phyloP scores from a whole-genome alignment of 345 rosid genomes.

The Eucalyptus tenuipes region DNA sequence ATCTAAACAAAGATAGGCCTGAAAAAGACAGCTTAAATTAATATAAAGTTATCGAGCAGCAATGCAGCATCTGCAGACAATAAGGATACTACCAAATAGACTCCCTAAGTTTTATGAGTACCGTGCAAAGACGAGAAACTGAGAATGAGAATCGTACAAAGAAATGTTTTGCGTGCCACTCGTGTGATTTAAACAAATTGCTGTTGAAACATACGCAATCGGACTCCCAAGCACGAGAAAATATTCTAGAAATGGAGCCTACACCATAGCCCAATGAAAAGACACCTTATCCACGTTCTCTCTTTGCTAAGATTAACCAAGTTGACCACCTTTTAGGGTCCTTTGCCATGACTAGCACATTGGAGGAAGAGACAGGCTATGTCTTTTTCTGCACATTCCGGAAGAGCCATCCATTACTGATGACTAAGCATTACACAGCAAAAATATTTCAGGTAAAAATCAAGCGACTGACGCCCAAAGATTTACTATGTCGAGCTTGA shows the following conservation, averaged over 20 bases:
- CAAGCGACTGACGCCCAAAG: background rate
- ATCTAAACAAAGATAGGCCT: background rate
- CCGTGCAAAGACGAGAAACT: background rate
- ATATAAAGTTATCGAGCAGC: background rate
- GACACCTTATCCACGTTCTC: background rate
- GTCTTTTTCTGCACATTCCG: background rate
- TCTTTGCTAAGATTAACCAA: background rate
- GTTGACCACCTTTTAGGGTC: background rate
- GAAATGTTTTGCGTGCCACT: background rate
- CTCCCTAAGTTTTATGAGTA: background rate
- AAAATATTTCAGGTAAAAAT: background rate
- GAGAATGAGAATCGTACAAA: background rate
- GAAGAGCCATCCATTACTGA: background rate
- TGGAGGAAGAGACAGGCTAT: background rate
- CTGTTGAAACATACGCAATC: background rate
- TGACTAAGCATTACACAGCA: background rate
- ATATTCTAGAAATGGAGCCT: background rate
- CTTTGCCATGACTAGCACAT: background rate
- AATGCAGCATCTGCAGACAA: background rate
- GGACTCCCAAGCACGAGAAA: background rate
- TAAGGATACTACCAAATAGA: background rate
- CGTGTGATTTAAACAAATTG: background rate
- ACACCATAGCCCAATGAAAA: background rate
- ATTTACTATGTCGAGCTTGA: background rate
- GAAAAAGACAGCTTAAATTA: background rate